These are phyloP conservation scores for Sphaerulina populicola DNA, from an alignment of 2,329 filamentous ascomycete species.

Conservation along the genomic window DNA sequence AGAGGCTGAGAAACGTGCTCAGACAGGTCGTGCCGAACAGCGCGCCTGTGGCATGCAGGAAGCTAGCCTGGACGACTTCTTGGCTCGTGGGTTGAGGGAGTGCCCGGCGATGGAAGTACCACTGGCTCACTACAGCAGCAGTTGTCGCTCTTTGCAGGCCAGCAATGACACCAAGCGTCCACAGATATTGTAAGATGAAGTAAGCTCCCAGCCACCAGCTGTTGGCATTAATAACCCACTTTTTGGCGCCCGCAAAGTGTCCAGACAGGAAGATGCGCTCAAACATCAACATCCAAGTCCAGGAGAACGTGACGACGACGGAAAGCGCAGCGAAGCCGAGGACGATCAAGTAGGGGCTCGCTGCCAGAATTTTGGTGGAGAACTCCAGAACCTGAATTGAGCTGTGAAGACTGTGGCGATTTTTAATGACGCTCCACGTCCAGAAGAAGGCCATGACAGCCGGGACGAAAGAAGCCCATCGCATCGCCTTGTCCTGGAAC, in stretches of 20 bases:
- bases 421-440: conserved; percentile 74
- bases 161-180: conserved; percentile 80
- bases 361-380: conserved; percentile 73
- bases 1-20: conserved; percentile 69
- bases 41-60: conserved; percentile 72
- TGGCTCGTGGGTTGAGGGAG: conserved; percentile 67
- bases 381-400: conserved; percentile 89
- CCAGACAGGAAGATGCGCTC: conserved; percentile 91
- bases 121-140: conserved; percentile 91
- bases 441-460: conserved; percentile 65
- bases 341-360: conserved; percentile 71
- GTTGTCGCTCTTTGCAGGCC: conserved; percentile 86
- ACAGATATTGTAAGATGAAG: conserved; percentile 91
- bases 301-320: conserved; percentile 78
- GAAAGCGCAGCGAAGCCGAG: conserved; percentile 73
- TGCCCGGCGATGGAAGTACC: conserved; percentile 94
- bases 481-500: conserved; percentile 81
- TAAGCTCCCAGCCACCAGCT: conserved; percentile 93
- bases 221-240: conserved; percentile 76
- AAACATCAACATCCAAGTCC: conserved; percentile 96
- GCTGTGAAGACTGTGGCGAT: conserved; percentile 69
- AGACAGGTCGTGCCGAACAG: conserved; percentile 89
- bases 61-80: conserved; percentile 73
- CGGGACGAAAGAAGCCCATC: conserved; percentile 74
- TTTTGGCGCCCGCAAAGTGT: conserved; percentile 52